phyloP scores from a whole-genome alignment of 257 asterid genomes.

The Solanum ossicruentum region DNA sequence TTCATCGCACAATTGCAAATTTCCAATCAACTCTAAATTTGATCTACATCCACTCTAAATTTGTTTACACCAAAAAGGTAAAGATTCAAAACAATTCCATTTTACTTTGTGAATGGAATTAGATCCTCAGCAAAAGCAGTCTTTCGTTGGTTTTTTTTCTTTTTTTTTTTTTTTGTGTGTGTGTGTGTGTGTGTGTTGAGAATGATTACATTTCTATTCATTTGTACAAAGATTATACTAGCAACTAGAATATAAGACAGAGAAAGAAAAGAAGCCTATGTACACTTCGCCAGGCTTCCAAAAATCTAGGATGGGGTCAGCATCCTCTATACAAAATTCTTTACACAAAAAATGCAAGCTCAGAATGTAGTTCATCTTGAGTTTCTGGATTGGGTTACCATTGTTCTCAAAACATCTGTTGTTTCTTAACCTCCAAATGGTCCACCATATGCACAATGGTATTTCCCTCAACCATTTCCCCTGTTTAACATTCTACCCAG shows the following conservation, averaged over 20 bases:
- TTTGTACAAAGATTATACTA: neutral
- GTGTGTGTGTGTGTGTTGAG: neutral
- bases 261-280: neutral
- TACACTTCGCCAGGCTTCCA: neutral
- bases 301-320: neutral
- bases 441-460: neutral
- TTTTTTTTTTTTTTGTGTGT: rapidly evolving
- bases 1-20: too few relatives aligned
- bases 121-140: neutral
- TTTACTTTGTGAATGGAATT: too few relatives aligned
- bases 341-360: neutral
- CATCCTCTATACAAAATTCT: neutral
- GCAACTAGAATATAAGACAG: neutral
- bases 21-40: too few relatives aligned
- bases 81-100: too few relatives aligned
- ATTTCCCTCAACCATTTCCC: neutral
- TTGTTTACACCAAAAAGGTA: too few relatives aligned
- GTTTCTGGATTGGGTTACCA: neutral
- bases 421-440: neutral
- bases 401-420: neutral
- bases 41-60: too few relatives aligned
- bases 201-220: too few relatives aligned
- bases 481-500: neutral
- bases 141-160: too few relatives aligned
- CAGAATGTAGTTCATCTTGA: neutral